These are phyloP conservation scores for Eucalyptus rudis DNA, from an alignment of 345 rosid genomes.

Conservation along the genomic window DNA sequence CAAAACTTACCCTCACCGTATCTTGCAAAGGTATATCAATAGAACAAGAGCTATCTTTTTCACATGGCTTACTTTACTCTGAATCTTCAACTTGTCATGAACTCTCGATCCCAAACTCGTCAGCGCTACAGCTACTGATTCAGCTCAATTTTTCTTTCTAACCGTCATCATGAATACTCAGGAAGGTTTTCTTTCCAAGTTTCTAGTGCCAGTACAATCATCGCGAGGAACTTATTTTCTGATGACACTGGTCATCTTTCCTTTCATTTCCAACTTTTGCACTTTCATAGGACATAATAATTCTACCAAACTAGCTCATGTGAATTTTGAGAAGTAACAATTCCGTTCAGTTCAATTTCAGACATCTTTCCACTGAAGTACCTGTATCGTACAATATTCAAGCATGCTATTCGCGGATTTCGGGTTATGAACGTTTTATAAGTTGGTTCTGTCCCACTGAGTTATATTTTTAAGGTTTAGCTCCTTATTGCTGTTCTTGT, in stretches of 20 bases:
- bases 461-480: neutral
- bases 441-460: neutral
- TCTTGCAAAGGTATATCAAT: conserved; percentile 14
- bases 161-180: neutral
- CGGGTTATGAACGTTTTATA: neutral
- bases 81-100: neutral
- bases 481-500: neutral
- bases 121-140: neutral
- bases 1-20: conserved; percentile 32
- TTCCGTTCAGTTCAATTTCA: neutral
- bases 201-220: neutral
- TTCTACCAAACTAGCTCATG: neutral
- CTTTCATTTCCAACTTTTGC: neutral
- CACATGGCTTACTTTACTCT: neutral
- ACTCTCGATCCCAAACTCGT: neutral
- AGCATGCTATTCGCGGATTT: neutral
- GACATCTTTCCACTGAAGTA: neutral
- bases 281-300: neutral
- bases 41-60: neutral
- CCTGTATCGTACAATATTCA: neutral
- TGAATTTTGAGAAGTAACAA: neutral
- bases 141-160: neutral
- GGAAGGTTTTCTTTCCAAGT: neutral
- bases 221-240: neutral
- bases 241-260: neutral